These are phyloP conservation scores for Crepidotus variabilis DNA, from an alignment of 768 basidiomycete species.

Conservation along the genomic window DNA sequence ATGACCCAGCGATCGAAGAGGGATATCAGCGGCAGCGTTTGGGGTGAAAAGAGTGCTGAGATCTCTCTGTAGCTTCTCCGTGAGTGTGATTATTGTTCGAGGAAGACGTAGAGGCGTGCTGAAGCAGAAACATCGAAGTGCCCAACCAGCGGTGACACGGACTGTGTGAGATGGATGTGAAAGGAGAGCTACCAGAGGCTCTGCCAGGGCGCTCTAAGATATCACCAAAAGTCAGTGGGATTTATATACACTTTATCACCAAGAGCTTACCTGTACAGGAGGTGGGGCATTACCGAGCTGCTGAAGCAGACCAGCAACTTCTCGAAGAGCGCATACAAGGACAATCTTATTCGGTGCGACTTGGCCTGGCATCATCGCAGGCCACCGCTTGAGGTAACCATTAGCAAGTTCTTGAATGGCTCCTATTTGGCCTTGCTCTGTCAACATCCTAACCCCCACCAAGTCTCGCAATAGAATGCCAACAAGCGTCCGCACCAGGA, in stretches of 20 bases:
- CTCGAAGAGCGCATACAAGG: constrained; percentile 71
- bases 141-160: constrained; percentile 84
- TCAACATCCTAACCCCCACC: constrained; percentile 83
- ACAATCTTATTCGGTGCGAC: constrained; percentile 62
- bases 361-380: constrained; percentile 87
- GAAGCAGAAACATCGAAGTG: constrained; percentile 86
- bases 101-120: constrained; percentile 85
- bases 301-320: constrained; percentile 81
- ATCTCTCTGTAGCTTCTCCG: constrained; percentile 83
- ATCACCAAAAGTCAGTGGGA: not conserved
- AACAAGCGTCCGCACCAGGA: constrained; percentile 70
- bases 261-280: constrained; percentile 65
- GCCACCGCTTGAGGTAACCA: constrained; percentile 86
- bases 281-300: constrained; percentile 92
- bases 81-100: constrained; percentile 69
- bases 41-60: constrained; percentile 70
- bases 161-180: constrained; percentile 85
- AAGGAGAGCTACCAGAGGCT: constrained; percentile 81
- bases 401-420: constrained; percentile 86
- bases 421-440: constrained; percentile 89
- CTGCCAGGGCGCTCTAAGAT: constrained; percentile 74
- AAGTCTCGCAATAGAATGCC: constrained; percentile 80
- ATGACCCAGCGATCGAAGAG: constrained; percentile 75
- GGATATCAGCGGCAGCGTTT: constrained; percentile 65
- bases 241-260: not conserved